These are phyloP conservation scores for Rhizoclosmatium globosum DNA, from an alignment of 192 early-diverging fungal genomes.

Conservation along the genomic window DNA sequence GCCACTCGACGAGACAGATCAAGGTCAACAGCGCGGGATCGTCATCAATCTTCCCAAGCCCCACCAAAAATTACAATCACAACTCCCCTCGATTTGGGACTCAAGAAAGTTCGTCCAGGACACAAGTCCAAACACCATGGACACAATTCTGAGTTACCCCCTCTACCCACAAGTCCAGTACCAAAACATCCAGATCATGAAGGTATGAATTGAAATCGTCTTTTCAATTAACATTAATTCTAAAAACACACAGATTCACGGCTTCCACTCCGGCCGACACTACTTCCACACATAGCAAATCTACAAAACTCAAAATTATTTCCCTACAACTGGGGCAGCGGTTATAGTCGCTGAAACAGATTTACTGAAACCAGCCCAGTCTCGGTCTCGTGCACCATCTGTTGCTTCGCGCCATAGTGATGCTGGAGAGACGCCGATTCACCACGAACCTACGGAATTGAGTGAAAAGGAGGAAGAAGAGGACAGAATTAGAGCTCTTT, in stretches of 20 bases:
- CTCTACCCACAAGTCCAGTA: background rate
- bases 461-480: slow-evolving; percentile 29
- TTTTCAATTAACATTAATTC: background rate
- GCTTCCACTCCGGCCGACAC: background rate
- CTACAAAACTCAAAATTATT: slow-evolving; percentile 24
- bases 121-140: background rate
- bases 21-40: background rate
- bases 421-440: background rate
- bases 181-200: background rate
- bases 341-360: slow-evolving; percentile 27
- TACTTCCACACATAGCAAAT: background rate
- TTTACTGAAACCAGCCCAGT: slow-evolving; percentile 1
- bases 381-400: background rate
- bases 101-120: background rate
- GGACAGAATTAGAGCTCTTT: slow-evolving; percentile 22
- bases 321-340: slow-evolving; percentile 18
- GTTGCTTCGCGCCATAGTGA: background rate
- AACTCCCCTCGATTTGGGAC: background rate
- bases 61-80: background rate
- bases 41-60: background rate
- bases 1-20: background rate
- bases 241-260: background rate
- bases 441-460: background rate
- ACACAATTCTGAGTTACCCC: background rate
- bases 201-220: background rate